Base-by-base conservation (phyloP, 1,139 yeast species). In the Torulaspora globosa region DNA sequence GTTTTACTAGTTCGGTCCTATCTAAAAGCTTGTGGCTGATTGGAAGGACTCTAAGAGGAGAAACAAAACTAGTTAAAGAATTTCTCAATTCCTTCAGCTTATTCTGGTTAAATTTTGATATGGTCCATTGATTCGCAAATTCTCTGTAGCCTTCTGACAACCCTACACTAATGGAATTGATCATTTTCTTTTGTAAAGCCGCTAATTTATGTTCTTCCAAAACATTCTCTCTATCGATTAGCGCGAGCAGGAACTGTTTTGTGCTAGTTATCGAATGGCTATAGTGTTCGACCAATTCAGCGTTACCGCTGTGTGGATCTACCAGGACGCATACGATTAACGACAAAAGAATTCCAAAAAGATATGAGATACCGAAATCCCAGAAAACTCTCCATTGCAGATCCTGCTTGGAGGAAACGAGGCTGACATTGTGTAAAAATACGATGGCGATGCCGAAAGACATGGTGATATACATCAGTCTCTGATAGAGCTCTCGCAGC, bases 321-420 rank as follows among this genome's bases (percentile, higher is more conserved):
- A 73, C 51, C 1, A 60, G 2, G 4, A 68, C 35, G 41, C 72
- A 70, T 2, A 70, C 63, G 1, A 65, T 36, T 9, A 73, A 47
- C 0, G 76, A 64, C 1, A 73, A 43, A n/a, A 69, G 39, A 3
- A 72, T 49, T 0, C 79, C 79, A 54, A 74, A 69, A 0, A 70
- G 47, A 49, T 70, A 73, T 0, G 79, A 76, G 4, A 74, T 64
- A 2, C 70, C 71, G 49, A 73, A 67, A 34, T 74, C 67, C 72
- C 76, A 70, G 29, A 62, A 63, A 12, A 58, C 16, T 16, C 54
- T 52, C 78, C 78, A 74, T 8, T 59, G 43, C 10, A 68, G 55
- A 3, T 44, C 49, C 3, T 49, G 33, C 10, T 57, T 51, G 4
- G 58, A 50, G 10, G 48, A 46, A 6, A 55, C 60, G 16, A 67